Percentiles rank a stretch among this genome's conserved stretches.
Conservation (phyloP, 257 asterid genomes). For the Solanum habrochaites region DNA sequence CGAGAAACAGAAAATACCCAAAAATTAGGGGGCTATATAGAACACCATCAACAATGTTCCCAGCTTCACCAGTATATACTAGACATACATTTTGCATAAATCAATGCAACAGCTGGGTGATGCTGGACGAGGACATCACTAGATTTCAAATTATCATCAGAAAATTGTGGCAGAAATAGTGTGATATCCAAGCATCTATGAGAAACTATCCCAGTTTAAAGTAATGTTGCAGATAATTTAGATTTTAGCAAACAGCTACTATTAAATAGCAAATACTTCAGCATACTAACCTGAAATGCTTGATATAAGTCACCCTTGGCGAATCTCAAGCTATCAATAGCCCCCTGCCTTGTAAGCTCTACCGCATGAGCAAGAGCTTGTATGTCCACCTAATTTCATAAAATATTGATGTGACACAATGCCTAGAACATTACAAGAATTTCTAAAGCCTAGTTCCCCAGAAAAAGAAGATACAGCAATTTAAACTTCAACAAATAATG, state of each 20-base stretch:
- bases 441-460: background rate
- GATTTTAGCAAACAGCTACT: background rate
- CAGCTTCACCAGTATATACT: background rate
- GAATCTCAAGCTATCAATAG: conserved; percentile 89
- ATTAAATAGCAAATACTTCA: background rate
- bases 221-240: background rate
- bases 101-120: background rate
- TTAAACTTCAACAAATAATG: background rate
- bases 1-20: background rate
- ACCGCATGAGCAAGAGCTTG: conserved; percentile 99
- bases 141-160: background rate
- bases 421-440: background rate
- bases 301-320: conserved; percentile 82
- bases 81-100: background rate
- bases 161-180: background rate
- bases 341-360: conserved; percentile 97
- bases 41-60: background rate
- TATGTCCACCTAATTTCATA: conserved; percentile 64
- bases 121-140: background rate
- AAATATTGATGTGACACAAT: background rate
- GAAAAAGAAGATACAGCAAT: background rate
- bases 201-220: background rate
- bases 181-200: background rate
- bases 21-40: background rate
- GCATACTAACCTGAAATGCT: conserved; percentile 80